Evolutionary conservation across 306 rosid species (phyloP).

Genomic region (Lathyrus aphaca): DNA sequence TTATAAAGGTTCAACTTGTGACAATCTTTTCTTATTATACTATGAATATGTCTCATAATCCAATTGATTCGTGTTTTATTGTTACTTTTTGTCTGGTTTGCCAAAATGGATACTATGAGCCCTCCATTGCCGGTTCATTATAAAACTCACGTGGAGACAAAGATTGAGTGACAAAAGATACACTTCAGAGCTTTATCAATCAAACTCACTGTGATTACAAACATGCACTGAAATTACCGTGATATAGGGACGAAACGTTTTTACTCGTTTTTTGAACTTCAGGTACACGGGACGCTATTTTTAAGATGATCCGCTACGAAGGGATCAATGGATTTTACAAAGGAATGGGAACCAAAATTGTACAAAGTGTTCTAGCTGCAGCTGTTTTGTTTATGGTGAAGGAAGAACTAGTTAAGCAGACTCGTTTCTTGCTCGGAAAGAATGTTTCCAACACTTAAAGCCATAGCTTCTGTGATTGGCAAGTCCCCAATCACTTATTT

Average conservation of each 20-base stretch:
- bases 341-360: slow-evolving; percentile 93
- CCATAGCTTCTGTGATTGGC: slow-evolving; percentile 52
- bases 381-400: slow-evolving; percentile 92
- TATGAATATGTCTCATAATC: slow-evolving; percentile 15
- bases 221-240: no score
- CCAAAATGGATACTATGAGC: no score
- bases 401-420: slow-evolving; percentile 81
- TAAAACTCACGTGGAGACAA: no score
- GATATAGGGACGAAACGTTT: neutral
- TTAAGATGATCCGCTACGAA: slow-evolving; percentile 87
- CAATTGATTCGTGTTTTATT: neutral
- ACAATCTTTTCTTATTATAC: slow-evolving; percentile 32
- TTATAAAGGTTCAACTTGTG: slow-evolving; percentile 68
- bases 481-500: slow-evolving; percentile 29
- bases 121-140: no score
- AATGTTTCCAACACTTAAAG: slow-evolving; percentile 39
- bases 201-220: no score
- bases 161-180: no score
- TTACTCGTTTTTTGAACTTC: neutral
- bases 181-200: no score
- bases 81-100: no score
- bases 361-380: slow-evolving; percentile 94
- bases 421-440: slow-evolving; percentile 65
- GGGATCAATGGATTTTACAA: slow-evolving; percentile 84
- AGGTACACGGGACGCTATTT: slow-evolving; percentile 86